A percentile compares a stretch with the other conserved stretches of the same genome.
Conservation (phyloP, 371 early-diverging fungal species). For the Syncephalastrum sp. region DNA sequence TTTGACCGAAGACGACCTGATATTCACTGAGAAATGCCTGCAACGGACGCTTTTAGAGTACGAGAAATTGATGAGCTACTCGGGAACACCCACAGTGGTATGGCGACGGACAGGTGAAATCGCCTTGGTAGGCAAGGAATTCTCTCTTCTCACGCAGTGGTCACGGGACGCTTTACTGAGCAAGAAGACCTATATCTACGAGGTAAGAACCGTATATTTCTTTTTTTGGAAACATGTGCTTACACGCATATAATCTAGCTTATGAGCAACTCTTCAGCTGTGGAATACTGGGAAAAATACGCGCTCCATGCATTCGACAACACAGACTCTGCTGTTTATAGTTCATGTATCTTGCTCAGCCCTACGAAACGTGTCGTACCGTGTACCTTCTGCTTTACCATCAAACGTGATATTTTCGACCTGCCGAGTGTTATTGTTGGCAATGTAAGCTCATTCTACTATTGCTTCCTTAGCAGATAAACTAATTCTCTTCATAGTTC, state of each 20-base stretch:
- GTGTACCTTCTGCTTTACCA: constrained; percentile 89
- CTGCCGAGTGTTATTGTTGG: constrained; percentile 84
- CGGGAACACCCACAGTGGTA: constrained; percentile 88
- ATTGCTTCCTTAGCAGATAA: neutral
- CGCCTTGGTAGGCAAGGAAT: constrained; percentile 84
- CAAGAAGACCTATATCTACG: constrained; percentile 72
- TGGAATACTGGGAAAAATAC: constrained; percentile 92
- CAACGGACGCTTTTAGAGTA: constrained; percentile 86
- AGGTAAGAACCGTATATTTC: constrained; percentile 29
- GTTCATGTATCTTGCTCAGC: constrained; percentile 71
- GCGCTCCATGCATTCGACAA: constrained; percentile 86
- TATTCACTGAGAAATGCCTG: constrained; percentile 93
- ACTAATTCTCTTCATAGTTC: constrained; percentile 6
- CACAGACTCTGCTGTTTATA: constrained; percentile 79
- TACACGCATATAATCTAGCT: constrained; percentile 43
- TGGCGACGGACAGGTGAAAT: constrained; percentile 91
- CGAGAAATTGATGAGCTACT: constrained; percentile 79
- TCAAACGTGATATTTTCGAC: constrained; percentile 91
- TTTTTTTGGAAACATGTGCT: constrained; percentile 2
- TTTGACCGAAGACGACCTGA: constrained; percentile 86
- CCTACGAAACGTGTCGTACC: constrained; percentile 70
- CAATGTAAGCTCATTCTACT: constrained; percentile 39
- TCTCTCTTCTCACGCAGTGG: constrained; percentile 83
- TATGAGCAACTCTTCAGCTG: constrained; percentile 86
- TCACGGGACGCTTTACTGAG: constrained; percentile 64